These are phyloP conservation scores for Beauveria medogensis DNA, from an alignment of 2,329 filamentous ascomycete genomes.

Conservation along the genomic window DNA sequence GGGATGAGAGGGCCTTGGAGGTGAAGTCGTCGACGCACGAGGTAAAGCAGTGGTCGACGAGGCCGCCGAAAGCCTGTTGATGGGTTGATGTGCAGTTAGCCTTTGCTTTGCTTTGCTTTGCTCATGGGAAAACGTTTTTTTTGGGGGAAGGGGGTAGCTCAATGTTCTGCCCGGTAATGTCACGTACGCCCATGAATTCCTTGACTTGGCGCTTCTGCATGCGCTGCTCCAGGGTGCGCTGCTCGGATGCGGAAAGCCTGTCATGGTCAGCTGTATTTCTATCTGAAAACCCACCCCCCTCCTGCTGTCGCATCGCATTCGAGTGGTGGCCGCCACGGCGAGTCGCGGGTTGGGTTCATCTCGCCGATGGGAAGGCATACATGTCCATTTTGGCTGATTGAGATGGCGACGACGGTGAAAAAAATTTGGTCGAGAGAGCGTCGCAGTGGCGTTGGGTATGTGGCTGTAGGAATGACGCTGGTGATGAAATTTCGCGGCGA, in stretches of 20 bases:
- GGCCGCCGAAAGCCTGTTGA: conserved; percentile 26
- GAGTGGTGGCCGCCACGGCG: not conserved
- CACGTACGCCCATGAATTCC: conserved; percentile 90
- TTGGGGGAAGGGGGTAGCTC: not conserved
- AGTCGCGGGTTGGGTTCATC: not conserved
- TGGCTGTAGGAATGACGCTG: conserved; percentile 1
- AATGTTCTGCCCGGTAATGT: not conserved
- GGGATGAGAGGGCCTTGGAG: conserved; percentile 81
- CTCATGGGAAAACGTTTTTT: not conserved
- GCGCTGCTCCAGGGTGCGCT: conserved; percentile 85
- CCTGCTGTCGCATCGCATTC: not conserved
- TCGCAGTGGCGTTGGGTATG: not conserved
- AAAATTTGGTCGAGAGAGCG: not conserved
- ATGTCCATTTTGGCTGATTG: conserved; percentile 18
- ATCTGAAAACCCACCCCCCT: too few species aligned
- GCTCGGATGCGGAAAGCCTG: conserved; percentile 67
- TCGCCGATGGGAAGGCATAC: conserved; percentile 9
- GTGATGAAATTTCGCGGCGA: conserved; percentile 8
- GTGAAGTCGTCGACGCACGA: conserved; percentile 98
- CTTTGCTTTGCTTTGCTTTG: not conserved
- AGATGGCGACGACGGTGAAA: conserved; percentile 5
- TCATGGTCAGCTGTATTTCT: conserved; percentile 2
- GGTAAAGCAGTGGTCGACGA: conserved; percentile 83
- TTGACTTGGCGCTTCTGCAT: conserved; percentile 99
- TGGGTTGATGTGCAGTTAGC: conserved; percentile 11